Conservation (phyloP, 164 flowering plant genomes). For the Aristolochia contorta region DNA sequence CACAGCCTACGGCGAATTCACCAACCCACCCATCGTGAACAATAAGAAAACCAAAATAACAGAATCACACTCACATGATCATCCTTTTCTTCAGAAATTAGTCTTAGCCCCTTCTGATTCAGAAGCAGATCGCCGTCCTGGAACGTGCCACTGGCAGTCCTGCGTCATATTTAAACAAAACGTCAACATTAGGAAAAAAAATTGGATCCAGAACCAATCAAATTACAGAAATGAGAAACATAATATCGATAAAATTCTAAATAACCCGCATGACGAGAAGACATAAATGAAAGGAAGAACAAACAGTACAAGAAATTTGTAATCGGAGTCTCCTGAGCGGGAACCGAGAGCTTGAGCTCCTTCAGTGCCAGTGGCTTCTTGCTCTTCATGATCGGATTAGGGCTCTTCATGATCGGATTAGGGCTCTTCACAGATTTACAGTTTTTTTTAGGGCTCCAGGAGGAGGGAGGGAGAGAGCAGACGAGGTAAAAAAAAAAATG, state of each 20-base stretch:
- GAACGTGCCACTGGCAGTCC: slow-evolving; percentile 98
- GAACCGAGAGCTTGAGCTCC: slow-evolving; percentile 91
- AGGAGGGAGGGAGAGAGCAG: neutral
- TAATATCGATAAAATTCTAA: neutral
- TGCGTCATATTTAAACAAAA: slow-evolving; percentile 13
- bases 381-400: slow-evolving; percentile 44
- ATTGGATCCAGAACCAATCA: neutral
- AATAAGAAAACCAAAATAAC: neutral
- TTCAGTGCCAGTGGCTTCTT: slow-evolving; percentile 67
- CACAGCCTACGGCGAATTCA: too few species aligned
- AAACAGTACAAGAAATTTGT: slow-evolving; percentile 65
- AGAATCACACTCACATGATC: slow-evolving; percentile 32
- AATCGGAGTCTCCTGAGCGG: slow-evolving; percentile 75
- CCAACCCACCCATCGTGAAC: too few species aligned
- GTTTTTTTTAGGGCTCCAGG: neutral
- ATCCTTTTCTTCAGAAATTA: slow-evolving; percentile 66
- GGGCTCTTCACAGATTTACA: neutral
- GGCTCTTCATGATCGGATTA: slow-evolving; percentile 14
- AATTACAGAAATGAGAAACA: neutral
- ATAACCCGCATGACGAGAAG: neutral
- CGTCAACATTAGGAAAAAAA: neutral
- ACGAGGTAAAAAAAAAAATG: neutral
- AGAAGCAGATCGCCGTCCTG: slow-evolving; percentile 92
- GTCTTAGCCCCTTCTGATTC: slow-evolving; percentile 80
- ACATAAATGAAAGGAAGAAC: neutral